Base-by-base conservation (phyloP, 78 protist species). In the Diacronema lutheri region DNA sequence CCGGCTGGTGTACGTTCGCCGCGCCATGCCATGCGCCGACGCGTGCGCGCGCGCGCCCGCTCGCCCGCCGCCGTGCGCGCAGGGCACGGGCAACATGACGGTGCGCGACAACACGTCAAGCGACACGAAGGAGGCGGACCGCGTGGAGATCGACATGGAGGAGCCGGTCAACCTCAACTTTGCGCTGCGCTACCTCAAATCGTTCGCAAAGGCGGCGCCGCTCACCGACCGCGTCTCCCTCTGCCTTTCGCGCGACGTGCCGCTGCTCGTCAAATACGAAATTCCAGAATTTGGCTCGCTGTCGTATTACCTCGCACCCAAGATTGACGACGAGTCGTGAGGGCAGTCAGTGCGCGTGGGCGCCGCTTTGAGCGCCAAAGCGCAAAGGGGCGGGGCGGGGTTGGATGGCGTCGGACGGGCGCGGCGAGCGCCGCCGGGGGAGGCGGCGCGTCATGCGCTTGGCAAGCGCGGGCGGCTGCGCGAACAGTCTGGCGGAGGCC, bases 311-410 rank as follows among this genome's bases (percentile, higher is more conserved):
- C 61, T 86, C 11, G 89, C 89, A 0, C 89, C 89, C 25, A 86
- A 86, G 73, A 86, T 86, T n/a, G 89, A 86, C 71, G 89, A 86
- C 11, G 83, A 86, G 7, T 44, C n/a, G n/a, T n/a, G n/a, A n/a
- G n/a, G n/a, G n/a, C n/a, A n/a, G n/a, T n/a, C n/a, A n/a, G n/a
- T n/a, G n/a, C n/a, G n/a, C n/a, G n/a, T n/a, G n/a, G n/a, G n/a
- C n/a, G n/a, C n/a, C n/a, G n/a, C n/a, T n/a, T n/a, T n/a, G n/a
- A n/a, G n/a, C n/a, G n/a, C n/a, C n/a, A n/a, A n/a, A n/a, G n/a
- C n/a, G n/a, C n/a, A n/a, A n/a, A n/a, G n/a, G n/a, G n/a, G n/a
- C n/a, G n/a, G n/a, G n/a, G n/a, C n/a, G n/a, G n/a, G n/a, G n/a
- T n/a, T n/a, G n/a, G n/a, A n/a, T n/a, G n/a, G n/a, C n/a, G n/a